Percentiles rank a stretch among this genome's conserved stretches.
Conservation (phyloP, 176 grass and related monocot species). For the Themeda triandra region DNA sequence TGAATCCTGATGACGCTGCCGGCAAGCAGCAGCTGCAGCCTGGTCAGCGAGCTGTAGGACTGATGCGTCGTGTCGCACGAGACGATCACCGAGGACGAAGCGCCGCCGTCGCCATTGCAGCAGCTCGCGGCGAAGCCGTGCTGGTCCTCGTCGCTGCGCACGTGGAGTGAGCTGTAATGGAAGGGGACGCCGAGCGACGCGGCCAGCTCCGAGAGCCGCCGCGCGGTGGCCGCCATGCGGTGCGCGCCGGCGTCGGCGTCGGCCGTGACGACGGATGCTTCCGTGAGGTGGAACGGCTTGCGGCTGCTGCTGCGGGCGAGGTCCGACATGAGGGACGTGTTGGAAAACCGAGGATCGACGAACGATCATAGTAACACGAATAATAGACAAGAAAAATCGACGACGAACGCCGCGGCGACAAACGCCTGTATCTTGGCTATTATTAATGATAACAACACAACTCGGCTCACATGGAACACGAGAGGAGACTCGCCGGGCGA, state of each 20-base stretch:
- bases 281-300: slow-evolving; percentile 35
- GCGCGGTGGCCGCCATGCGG: not conserved
- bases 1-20: not conserved
- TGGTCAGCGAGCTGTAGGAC: slow-evolving; percentile 9
- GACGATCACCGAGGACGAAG: slow-evolving; percentile 19
- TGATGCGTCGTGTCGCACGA: slow-evolving; percentile 21
- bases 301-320: slow-evolving; percentile 10
- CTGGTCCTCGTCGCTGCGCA: not conserved
- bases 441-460: no score
- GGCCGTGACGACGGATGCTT: not conserved
- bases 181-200: slow-evolving; percentile 21
- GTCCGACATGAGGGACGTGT: slow-evolving; percentile 47
- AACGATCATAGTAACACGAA: no score
- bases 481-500: no score
- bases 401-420: no score
- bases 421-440: no score
- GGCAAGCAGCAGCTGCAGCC: not conserved
- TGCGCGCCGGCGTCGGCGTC: not conserved
- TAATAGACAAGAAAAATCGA: no score
- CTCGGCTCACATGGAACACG: no score
- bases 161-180: not conserved
- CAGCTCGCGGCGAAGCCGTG: slow-evolving; percentile 2
- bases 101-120: not conserved
- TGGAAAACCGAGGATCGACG: no score
- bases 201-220: slow-evolving; percentile 42